phyloP scores from a whole-genome alignment of 2,329 filamentous ascomycete genomes.

The Ophiostoma perfectum region DNA sequence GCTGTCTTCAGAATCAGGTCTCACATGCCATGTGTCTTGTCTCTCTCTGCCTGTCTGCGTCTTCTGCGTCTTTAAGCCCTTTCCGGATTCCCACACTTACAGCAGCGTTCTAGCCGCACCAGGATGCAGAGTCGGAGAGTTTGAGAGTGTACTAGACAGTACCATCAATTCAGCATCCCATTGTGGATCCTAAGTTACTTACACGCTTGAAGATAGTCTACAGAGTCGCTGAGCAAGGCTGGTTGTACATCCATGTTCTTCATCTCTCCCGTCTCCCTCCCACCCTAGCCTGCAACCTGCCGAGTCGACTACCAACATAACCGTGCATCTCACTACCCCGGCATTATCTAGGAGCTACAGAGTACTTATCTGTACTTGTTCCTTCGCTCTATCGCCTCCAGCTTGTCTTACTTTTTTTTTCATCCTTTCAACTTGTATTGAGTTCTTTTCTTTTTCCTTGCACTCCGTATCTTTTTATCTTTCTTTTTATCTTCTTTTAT shows the following conservation, averaged over 20 bases:
- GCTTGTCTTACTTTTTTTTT: not conserved
- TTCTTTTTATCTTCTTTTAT: not conserved
- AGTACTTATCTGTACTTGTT: not conserved
- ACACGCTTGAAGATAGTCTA: not conserved
- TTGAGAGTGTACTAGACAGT: not conserved
- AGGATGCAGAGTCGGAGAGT: not conserved
- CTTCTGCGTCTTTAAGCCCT: too few relatives aligned
- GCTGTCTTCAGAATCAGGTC: not conserved
- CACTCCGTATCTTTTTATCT: not conserved
- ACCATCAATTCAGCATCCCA: not conserved
- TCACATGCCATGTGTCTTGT: slow-evolving; percentile 1
- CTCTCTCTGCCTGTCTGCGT: not conserved
- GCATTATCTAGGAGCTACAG: not conserved
- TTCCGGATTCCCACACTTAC: not conserved
- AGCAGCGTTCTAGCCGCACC: not conserved
- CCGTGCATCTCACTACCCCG: not conserved
- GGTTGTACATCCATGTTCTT: not conserved
- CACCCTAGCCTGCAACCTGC: not conserved
- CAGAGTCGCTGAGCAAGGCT: not conserved
- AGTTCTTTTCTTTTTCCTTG: not conserved
- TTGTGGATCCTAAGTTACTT: not conserved
- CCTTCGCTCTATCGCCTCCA: not conserved
- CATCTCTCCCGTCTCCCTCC: not conserved
- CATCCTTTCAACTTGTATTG: not conserved
- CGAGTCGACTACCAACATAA: not conserved